Percentiles rank a stretch among this genome's conserved stretches.
Evolutionary conservation across 345 rosid species (phyloP).

Genomic region (sweet orange (Citrus sinensis)): DNA sequence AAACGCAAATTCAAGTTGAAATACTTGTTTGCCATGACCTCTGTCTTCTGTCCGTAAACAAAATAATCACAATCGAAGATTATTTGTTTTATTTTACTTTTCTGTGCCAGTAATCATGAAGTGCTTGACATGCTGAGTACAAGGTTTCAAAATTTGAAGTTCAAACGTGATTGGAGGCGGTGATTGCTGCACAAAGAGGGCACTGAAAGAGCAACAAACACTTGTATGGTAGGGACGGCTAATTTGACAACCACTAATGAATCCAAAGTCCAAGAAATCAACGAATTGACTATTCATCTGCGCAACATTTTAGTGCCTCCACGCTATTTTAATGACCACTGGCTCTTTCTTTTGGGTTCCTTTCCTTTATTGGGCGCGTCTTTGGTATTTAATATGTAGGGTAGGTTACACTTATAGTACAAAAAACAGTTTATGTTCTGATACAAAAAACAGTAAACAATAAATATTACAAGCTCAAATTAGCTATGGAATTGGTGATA

Average conservation of each 20-base stretch:
- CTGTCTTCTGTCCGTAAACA: background rate
- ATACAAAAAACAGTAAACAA: too few species aligned
- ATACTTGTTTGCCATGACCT: background rate
- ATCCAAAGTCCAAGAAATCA: background rate
- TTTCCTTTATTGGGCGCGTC: too few species aligned
- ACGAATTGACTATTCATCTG: background rate
- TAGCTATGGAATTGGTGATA: too few species aligned
- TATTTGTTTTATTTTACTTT: background rate
- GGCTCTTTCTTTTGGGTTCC: too few species aligned
- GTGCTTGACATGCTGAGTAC: background rate
- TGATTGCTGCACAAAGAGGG: conserved; percentile 25
- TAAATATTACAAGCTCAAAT: too few species aligned
- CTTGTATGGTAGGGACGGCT: conserved; percentile 10
- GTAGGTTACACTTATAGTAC: too few species aligned
- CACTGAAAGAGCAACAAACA: conserved; percentile 8
- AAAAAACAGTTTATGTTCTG: too few species aligned
- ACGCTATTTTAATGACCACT: background rate
- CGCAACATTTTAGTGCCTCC: background rate
- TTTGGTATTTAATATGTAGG: too few species aligned
- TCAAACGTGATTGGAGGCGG: conserved; percentile 46
- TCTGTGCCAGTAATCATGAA: background rate
- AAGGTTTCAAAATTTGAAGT: background rate
- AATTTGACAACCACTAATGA: background rate
- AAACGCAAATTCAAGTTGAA: conserved; percentile 15
- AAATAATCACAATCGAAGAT: background rate